Percentiles rank a stretch among this genome's conserved stretches.
These are phyloP conservation scores for Nannizziopsis arthrosporioides DNA, from an alignment of 2,329 filamentous ascomycete species.

Conservation along the genomic window DNA sequence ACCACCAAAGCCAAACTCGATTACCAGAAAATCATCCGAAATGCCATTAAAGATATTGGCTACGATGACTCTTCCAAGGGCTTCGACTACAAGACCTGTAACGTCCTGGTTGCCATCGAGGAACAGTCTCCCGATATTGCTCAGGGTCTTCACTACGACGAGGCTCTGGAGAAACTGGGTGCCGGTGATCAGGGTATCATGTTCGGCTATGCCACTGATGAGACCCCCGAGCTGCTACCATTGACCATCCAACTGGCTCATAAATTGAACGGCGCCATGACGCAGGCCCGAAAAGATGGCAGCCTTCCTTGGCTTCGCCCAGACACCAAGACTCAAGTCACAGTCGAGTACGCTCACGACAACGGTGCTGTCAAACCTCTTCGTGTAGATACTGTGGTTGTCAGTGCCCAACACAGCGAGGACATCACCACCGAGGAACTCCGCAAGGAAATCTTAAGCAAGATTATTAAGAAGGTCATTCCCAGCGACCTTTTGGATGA, in stretches of 20 bases:
- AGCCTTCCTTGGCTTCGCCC: conserved; percentile 86
- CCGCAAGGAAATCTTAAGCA: conserved; percentile 88
- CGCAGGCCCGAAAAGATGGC: conserved; percentile 74
- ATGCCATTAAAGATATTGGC: conserved; percentile 94
- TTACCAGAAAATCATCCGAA: conserved; percentile 95
- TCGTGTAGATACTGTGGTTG: conserved; percentile 91
- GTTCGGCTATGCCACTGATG: conserved; percentile 99
- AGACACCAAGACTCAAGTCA: conserved; percentile 99
- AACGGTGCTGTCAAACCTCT: conserved; percentile 82
- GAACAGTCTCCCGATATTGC: conserved; percentile 98
- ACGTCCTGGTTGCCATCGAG: conserved; percentile 97
- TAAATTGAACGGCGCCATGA: conserved; percentile 95
- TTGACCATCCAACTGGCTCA: conserved; percentile 89
- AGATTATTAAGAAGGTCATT: conserved; percentile 94
- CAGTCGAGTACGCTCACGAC: conserved; percentile 96
- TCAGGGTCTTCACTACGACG: conserved; percentile 95
- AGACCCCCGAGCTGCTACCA: conserved; percentile 94
- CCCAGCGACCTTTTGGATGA: conserved; percentile 85
- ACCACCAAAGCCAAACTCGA: conserved; percentile 90
- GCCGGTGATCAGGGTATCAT: conserved; percentile 99
- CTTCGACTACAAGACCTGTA: conserved; percentile 99
- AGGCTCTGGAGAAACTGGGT: conserved; percentile 93
- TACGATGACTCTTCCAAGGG: conserved; percentile 96
- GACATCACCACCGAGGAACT: conserved; percentile 83
- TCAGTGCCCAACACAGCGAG: conserved; percentile 86